These are phyloP conservation scores for Spizellomyces sp. DNA, from an alignment of 192 early-diverging fungal genomes.

Conservation along the genomic window DNA sequence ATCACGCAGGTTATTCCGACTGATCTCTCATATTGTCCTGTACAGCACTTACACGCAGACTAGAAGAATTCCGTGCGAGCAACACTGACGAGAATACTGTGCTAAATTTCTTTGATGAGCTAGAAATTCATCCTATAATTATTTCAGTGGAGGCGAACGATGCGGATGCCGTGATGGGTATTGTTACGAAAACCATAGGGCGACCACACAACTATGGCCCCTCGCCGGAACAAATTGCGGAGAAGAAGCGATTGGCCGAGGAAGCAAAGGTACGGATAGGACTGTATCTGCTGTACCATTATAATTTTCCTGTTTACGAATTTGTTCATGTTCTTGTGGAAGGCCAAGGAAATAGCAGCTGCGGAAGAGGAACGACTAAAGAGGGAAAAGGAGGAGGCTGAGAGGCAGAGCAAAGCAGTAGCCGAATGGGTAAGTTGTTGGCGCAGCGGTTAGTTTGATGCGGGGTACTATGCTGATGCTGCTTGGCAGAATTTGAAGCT, in stretches of 20 bases:
- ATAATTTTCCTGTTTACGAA: background rate
- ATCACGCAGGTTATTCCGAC: background rate
- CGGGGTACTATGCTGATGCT: conserved; percentile 4
- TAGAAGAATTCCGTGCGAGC: conserved; percentile 52
- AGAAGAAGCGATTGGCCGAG: conserved; percentile 47
- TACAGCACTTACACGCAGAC: conserved; percentile 44
- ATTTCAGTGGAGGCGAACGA: conserved; percentile 42
- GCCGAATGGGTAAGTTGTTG: conserved; percentile 57
- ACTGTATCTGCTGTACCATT: background rate
- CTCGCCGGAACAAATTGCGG: conserved; percentile 56
- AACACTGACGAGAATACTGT: conserved; percentile 64
- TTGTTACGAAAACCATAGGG: conserved; percentile 48
- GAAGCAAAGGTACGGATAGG: conserved; percentile 37
- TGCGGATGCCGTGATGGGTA: conserved; percentile 38
- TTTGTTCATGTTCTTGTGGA: background rate
- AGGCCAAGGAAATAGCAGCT: conserved; percentile 45
- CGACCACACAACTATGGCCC: conserved; percentile 65
- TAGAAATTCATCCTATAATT: conserved; percentile 55
- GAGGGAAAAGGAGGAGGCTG: conserved; percentile 57
- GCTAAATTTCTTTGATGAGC: conserved; percentile 65
- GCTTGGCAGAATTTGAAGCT: conserved; percentile 47
- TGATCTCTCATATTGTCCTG: background rate
- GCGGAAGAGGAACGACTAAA: conserved; percentile 52
- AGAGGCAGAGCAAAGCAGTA: conserved; percentile 54
- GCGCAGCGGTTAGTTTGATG: conserved; percentile 1